Evolutionary conservation across 1,284 basidiomycete genomes (phyloP).

Genomic region (Ganoderma leucocontextum): DNA sequence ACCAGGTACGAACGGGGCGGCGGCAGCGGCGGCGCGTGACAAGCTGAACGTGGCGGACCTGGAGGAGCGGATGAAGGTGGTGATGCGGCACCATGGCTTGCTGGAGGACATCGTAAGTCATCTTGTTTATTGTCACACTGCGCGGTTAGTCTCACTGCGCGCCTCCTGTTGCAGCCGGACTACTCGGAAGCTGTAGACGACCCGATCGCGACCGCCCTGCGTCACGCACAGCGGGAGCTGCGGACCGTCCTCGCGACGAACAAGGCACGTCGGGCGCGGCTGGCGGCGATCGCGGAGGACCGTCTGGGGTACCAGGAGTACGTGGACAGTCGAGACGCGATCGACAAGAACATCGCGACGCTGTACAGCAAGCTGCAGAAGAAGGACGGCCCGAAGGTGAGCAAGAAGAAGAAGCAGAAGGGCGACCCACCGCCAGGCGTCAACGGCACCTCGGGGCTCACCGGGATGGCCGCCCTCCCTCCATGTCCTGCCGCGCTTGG

Average conservation of each 20-base stretch:
- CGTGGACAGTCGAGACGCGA: conserved; percentile 77
- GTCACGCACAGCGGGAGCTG: conserved; percentile 88
- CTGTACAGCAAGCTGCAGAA: conserved; percentile 78
- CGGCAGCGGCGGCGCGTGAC: conserved; percentile 75
- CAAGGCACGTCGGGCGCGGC: conserved; percentile 80
- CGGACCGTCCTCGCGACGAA: conserved; percentile 82
- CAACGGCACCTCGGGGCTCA: conserved; percentile 37
- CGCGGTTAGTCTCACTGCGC: too few species aligned
- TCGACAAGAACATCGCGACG: conserved; percentile 84
- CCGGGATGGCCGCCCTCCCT: conserved; percentile 39
- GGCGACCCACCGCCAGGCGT: conserved; percentile 51
- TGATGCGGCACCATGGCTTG: conserved; percentile 75
- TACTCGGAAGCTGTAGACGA: conserved; percentile 86
- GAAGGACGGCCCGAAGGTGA: conserved; percentile 71
- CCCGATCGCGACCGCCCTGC: conserved; percentile 89
- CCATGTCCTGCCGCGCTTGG: conserved; percentile 74
- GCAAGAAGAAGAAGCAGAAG: conserved; percentile 76
- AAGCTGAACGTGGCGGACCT: conserved; percentile 76
- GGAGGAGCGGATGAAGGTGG: conserved; percentile 74
- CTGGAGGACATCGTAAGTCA: conserved; percentile 62
- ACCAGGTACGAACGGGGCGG: conserved; percentile 76
- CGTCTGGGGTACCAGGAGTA: conserved; percentile 93
- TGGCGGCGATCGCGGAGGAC: conserved; percentile 84
- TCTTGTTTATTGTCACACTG: too few species aligned
- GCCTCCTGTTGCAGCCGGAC: conserved; percentile 63